Base-by-base conservation (phyloP, 2,329 filamentous ascomycete species). In the Pyricularia sp. region DNA sequence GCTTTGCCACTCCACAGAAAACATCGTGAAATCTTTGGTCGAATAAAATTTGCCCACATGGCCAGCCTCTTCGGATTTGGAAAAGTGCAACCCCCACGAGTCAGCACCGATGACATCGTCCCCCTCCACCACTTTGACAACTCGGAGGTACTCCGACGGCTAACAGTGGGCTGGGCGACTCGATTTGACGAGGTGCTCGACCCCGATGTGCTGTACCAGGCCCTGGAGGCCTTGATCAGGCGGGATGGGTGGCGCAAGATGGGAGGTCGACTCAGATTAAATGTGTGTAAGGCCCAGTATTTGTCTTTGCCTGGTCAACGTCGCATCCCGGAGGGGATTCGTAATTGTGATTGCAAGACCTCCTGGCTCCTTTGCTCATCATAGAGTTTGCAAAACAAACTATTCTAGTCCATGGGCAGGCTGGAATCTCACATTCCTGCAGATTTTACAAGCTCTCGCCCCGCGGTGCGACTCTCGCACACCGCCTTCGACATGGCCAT, bases 111-210 rank as follows among this genome's bases (percentile, higher is more conserved):
- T 68, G 69, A 77, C 6, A 71, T 79, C 12, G 75, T 76, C 7
- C 77, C 78, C 0, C 70, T 78, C 14, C 75, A 77, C 70, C 72
- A 74, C 59, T 74, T 78, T 11, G 78, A 80, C 69, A 75, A 70
- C 26, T 50, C 68, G 12, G 26, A 31, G 4, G 67, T 67, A 0
- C 70, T 74, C 33, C 73, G 74, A 0, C 68, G 70, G 11, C 74
- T 78, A 59, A 68, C 77, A 4, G 33, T 80, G 1, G 73, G 72
- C 26, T 78, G 75, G 74, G 77, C 77, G 0, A 74, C 83, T 33
- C 74, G 76, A 4, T 85, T 84, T 71, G 79, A 84, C 69, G 79
- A 82, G 69, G 80, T 83, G 1, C 77, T 85, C 3, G 81, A 85
- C 69, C 71, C 77, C 0, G 71, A 78, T 0, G 80, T 75, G 64